Evolutionary conservation across 2,329 filamentous ascomycete species (phyloP).

Genomic region (Paecilomyces fulvus): DNA sequence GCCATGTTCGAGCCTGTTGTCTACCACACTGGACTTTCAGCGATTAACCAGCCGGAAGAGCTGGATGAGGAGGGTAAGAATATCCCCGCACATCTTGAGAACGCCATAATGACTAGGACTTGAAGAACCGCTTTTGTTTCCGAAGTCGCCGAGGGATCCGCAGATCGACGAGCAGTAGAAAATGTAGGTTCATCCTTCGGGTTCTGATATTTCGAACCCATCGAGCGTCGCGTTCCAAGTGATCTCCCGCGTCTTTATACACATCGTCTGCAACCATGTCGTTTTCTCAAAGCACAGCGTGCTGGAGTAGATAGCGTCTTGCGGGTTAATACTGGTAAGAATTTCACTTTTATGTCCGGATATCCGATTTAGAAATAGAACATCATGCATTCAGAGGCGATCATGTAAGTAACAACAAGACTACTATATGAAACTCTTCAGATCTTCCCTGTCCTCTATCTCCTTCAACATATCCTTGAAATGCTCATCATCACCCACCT

Average conservation of each 20-base stretch:
- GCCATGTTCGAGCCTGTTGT: constrained; percentile 42
- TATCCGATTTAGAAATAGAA: too few relatives aligned
- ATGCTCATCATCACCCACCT: constrained; percentile 4
- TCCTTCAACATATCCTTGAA: constrained; percentile 7
- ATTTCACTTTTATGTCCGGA: too few relatives aligned
- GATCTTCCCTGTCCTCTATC: constrained; percentile 5
- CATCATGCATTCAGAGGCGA: too few relatives aligned
- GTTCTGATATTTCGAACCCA: neutral
- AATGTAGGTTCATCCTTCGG: neutral
- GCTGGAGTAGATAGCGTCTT: too few relatives aligned
- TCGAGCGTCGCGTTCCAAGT: too few relatives aligned
- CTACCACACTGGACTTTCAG: neutral
- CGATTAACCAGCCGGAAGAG: neutral
- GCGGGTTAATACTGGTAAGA: too few relatives aligned
- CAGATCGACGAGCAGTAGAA: neutral
- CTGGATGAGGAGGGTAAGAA: neutral
- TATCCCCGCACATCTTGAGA: neutral
- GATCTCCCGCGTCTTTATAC: too few relatives aligned
- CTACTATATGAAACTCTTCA: constrained; percentile 3
- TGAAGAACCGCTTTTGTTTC: neutral
- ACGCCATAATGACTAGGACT: neutral
- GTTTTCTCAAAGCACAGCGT: too few relatives aligned
- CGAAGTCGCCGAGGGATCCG: neutral
- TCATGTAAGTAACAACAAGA: too few relatives aligned
- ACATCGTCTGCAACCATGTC: too few relatives aligned